Conservation (phyloP, 2,329 filamentous ascomycete genomes). For the Trichothecium roseum region DNA sequence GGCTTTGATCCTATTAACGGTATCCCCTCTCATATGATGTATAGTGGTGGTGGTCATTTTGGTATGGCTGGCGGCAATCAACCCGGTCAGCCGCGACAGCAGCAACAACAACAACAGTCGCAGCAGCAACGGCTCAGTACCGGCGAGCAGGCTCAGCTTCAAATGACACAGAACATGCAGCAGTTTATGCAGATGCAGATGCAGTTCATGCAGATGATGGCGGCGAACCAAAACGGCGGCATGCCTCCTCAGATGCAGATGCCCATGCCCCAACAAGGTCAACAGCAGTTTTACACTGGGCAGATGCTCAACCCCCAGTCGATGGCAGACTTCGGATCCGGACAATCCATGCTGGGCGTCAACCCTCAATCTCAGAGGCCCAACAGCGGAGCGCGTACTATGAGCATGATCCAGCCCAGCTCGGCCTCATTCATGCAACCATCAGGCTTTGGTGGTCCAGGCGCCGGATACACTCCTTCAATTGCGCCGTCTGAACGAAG, state of each 20-base stretch:
- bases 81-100: conserved; percentile 11
- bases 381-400: conserved; percentile 50
- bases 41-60: conserved; percentile 15
- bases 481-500: conserved; percentile 94
- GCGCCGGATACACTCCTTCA: conserved; percentile 67
- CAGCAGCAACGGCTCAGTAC: conserved; percentile 38
- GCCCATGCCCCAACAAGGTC: conserved; percentile 9
- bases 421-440: conserved; percentile 38
- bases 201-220: conserved; percentile 86
- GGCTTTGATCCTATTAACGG: conserved; percentile 38
- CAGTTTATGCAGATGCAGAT: conserved; percentile 92
- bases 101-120: conserved; percentile 30
- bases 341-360: conserved; percentile 38
- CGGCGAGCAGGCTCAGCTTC: conserved; percentile 64
- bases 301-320: conserved; percentile 22
- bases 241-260: conserved; percentile 18
- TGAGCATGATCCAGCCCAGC: conserved; percentile 74
- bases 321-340: conserved; percentile 31
- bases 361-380: conserved; percentile 32
- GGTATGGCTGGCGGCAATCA: conserved; percentile 16
- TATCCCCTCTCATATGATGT: conserved; percentile 35
- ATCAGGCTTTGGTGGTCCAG: conserved; percentile 22
- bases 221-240: conserved; percentile 21
- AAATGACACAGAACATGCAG: conserved; percentile 75
- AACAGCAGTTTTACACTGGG: conserved; percentile 15